These are phyloP conservation scores for Dendrothele bispora DNA, from an alignment of 768 basidiomycete species.

Conservation along the genomic window DNA sequence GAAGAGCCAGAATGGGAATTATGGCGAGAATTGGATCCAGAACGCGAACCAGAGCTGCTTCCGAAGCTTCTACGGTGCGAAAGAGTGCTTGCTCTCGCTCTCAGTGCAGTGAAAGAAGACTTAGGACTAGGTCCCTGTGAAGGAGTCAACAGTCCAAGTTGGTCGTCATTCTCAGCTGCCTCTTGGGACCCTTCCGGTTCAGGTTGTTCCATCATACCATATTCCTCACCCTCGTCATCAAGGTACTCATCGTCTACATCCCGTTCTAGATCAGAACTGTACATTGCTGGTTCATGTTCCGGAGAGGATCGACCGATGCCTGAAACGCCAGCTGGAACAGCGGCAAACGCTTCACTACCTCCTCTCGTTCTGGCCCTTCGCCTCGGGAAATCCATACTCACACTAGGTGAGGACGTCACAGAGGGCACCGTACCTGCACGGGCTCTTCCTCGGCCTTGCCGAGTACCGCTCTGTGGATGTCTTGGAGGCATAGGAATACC, in stretches of 20 bases:
- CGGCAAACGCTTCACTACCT: conserved; percentile 27
- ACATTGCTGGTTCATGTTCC: conserved; percentile 8
- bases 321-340: too few relatives aligned
- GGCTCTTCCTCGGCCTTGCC: conserved; percentile 24
- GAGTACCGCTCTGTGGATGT: conserved; percentile 30
- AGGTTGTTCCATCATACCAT: conserved; percentile 39
- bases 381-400: conserved; percentile 15
- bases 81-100: conserved; percentile 36
- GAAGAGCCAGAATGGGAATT: conserved; percentile 38
- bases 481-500: conserved; percentile 45
- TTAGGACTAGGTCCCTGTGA: conserved; percentile 47
- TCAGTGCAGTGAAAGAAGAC: conserved; percentile 43
- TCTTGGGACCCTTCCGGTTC: conserved; percentile 56
- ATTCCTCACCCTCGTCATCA: conserved; percentile 16
- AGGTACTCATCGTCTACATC: conserved; percentile 28
- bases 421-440: conserved; percentile 33
- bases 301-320: too few relatives aligned
- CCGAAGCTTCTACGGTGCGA: conserved; percentile 34
- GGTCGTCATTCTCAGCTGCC: conserved; percentile 63
- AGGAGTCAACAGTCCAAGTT: conserved; percentile 51
- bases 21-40: conserved; percentile 19
- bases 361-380: conserved; percentile 23
- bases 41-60: conserved; percentile 26
- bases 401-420: conserved; percentile 12
- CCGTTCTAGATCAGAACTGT: conserved; percentile 27